phyloP scores from a whole-genome alignment of 306 rosid species.

The Sicyos edulis region DNA sequence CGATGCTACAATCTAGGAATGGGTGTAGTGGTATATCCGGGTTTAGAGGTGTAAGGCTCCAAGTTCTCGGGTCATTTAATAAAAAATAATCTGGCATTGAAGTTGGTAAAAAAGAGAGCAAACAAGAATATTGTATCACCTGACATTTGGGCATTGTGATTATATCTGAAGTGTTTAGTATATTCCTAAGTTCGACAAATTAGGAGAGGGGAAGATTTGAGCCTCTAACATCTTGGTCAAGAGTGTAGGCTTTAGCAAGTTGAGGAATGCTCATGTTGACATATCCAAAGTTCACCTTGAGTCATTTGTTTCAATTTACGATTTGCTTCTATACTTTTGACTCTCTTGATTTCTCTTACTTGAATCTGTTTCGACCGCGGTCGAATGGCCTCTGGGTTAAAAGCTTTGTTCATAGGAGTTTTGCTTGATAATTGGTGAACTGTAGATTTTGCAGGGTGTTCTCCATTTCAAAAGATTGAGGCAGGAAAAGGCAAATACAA shows the following conservation, averaged over 20 bases:
- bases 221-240: background rate
- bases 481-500: too few species aligned
- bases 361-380: background rate
- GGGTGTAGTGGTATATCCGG: too few species aligned
- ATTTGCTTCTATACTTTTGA: background rate
- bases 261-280: background rate
- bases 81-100: background rate
- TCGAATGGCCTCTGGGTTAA: background rate
- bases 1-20: too few species aligned
- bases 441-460: slow-evolving; percentile 10
- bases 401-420: background rate
- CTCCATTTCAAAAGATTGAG: slow-evolving; percentile 2
- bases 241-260: background rate
- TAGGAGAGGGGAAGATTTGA: background rate
- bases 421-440: background rate
- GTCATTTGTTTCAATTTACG: background rate
- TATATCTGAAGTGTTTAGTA: background rate
- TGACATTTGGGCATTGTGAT: background rate
- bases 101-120: background rate
- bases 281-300: background rate
- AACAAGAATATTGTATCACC: background rate
- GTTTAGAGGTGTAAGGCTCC: too few species aligned
- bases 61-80: too few species aligned
- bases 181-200: too few species aligned
- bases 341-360: background rate